Evolutionary conservation across 352 stramenopile species (phyloP).

Genomic region (Globisporangium nodosum): DNA sequence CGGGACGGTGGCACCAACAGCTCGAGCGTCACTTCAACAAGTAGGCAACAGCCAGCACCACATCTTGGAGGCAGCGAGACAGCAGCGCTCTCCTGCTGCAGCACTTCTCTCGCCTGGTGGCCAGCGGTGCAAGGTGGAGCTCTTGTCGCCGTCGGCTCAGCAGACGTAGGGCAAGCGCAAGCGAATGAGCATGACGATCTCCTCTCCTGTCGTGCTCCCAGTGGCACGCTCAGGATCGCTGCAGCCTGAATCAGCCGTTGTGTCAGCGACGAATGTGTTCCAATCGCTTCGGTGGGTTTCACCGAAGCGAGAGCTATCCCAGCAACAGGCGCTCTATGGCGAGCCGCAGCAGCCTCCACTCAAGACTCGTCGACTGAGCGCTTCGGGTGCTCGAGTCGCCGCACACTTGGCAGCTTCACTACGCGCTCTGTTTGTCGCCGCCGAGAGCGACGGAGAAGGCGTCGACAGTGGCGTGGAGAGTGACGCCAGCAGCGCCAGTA

Average conservation of each 20-base stretch:
- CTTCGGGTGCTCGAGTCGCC: conserved; percentile 2
- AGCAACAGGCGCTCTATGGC: background rate
- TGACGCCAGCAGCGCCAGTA: background rate
- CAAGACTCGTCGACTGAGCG: conserved; percentile 10
- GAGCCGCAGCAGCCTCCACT: conserved; percentile 9
- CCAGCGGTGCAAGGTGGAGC: conserved; percentile 7
- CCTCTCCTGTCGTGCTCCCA: background rate
- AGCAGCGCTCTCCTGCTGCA: background rate
- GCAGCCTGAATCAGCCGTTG: background rate
- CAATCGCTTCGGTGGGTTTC: conserved; percentile 6
- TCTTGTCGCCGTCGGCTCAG: conserved; percentile 4
- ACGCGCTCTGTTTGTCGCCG: conserved; percentile 4
- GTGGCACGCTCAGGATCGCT: background rate
- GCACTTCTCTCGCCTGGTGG: background rate
- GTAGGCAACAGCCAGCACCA: too few species aligned
- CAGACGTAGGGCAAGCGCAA: conserved; percentile 8
- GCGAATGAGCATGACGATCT: conserved; percentile 14
- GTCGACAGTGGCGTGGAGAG: background rate
- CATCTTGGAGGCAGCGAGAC: background rate
- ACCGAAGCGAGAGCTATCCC: conserved; percentile 8
- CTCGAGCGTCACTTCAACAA: too few species aligned
- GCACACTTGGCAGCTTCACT: conserved; percentile 1
- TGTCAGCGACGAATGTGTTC: background rate
- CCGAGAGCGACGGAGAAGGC: background rate
- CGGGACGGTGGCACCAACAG: too few species aligned